Percentiles rank a stretch among this genome's conserved stretches.
Conservation (phyloP, 2,329 filamentous ascomycete genomes). For the Chlorencoelia australis region DNA sequence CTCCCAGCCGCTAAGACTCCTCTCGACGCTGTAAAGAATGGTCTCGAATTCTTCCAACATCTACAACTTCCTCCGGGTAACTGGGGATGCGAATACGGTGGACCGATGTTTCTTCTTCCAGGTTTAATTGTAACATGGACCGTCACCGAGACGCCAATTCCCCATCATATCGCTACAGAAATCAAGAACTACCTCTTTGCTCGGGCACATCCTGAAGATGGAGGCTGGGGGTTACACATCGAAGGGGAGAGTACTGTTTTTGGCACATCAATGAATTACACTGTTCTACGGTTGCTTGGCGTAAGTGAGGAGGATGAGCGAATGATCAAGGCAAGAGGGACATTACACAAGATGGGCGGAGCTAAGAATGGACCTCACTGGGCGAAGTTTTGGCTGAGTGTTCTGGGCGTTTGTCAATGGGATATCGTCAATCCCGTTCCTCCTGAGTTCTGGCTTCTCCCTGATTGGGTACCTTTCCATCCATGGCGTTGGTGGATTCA, state of each 20-base stretch:
- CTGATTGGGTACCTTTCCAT: slow-evolving; percentile 80
- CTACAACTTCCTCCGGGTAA: slow-evolving; percentile 83
- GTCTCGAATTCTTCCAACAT: slow-evolving; percentile 77
- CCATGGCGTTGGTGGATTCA: slow-evolving; percentile 98
- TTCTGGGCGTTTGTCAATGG: slow-evolving; percentile 77
- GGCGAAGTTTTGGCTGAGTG: slow-evolving; percentile 91
- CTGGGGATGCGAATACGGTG: slow-evolving; percentile 96
- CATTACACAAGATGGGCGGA: slow-evolving; percentile 77
- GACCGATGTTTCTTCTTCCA: slow-evolving; percentile 89
- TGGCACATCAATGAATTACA: slow-evolving; percentile 84
- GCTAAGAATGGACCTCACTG: slow-evolving; percentile 81
- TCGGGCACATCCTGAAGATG: slow-evolving; percentile 73
- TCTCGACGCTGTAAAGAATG: slow-evolving; percentile 71
- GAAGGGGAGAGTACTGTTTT: slow-evolving; percentile 90
- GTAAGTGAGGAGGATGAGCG: slow-evolving; percentile 73
- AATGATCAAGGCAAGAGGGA: slow-evolving; percentile 75
- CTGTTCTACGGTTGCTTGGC: slow-evolving; percentile 67
- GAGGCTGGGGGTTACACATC: slow-evolving; percentile 96
- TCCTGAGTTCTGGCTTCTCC: slow-evolving; percentile 85
- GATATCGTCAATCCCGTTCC: slow-evolving; percentile 91
- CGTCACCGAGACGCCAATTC: slow-evolving; percentile 78
- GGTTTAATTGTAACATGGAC: slow-evolving; percentile 81
- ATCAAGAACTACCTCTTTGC: slow-evolving; percentile 89
- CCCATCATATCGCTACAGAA: slow-evolving; percentile 69
- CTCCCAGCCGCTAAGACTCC: slow-evolving; percentile 63